These are phyloP conservation scores for Hypoxylon sp. DNA, from an alignment of 2,329 filamentous ascomycete genomes.

Conservation along the genomic window DNA sequence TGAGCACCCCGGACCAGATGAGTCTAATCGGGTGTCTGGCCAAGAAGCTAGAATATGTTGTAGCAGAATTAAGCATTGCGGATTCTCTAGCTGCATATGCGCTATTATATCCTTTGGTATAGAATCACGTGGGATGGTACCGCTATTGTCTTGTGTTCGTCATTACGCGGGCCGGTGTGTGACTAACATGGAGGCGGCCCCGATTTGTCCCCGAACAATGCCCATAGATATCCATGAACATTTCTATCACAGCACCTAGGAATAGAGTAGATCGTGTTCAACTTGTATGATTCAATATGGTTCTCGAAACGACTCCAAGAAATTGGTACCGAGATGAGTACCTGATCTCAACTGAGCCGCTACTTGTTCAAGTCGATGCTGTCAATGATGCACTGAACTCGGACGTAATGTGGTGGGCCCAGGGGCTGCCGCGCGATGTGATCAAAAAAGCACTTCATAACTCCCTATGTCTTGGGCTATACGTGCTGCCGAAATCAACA, in stretches of 20 bases:
- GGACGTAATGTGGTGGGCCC: conserved; percentile 74
- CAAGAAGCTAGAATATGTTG: neutral
- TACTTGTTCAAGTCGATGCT: conserved; percentile 67
- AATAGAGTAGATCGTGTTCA: neutral
- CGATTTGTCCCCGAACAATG: neutral
- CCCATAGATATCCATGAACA: neutral
- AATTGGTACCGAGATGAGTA: conserved; percentile 70
- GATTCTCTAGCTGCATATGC: neutral
- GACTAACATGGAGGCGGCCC: neutral
- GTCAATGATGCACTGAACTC: conserved; percentile 70
- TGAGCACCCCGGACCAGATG: too few relatives aligned
- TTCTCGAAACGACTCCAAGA: conserved; percentile 48
- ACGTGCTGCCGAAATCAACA: conserved; percentile 57
- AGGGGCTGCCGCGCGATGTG: conserved; percentile 63
- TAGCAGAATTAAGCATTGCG: neutral
- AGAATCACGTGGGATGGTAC: conserved; percentile 11
- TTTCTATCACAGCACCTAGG: neutral
- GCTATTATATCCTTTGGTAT: conserved; percentile 1
- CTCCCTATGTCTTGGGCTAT: conserved; percentile 73
- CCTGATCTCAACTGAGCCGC: conserved; percentile 73
- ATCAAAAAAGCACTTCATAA: conserved; percentile 69
- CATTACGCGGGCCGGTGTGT: neutral
- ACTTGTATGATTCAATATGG: conserved; percentile 41
- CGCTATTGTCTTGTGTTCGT: conserved; percentile 4
- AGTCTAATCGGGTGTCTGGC: too few relatives aligned